A percentile compares a stretch with the other conserved stretches of the same genome.
Conservation (phyloP, 495 filamentous ascomycete species). For the Aspergillus cavernicola region DNA sequence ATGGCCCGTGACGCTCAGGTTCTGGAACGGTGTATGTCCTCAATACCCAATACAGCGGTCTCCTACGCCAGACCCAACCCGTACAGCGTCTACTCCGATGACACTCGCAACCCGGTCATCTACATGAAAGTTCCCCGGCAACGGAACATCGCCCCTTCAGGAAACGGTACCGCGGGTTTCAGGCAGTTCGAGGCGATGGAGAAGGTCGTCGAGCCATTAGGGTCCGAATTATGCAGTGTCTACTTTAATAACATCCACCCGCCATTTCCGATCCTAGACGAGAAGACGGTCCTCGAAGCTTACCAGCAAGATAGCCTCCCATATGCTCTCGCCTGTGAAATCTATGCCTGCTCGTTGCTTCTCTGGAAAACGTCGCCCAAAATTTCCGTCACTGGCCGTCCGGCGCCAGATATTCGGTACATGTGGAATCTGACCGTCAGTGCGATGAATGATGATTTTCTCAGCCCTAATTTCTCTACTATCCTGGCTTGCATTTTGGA, state of each 20-base stretch:
- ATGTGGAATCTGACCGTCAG: constrained; percentile 12
- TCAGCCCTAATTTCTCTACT: constrained; percentile 5
- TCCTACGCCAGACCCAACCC: constrained; percentile 9
- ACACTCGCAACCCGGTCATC: constrained; percentile 2
- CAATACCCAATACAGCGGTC: not conserved
- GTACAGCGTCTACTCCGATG: constrained; percentile 9
- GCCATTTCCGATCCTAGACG: constrained; percentile 7
- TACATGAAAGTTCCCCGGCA: constrained; percentile 8
- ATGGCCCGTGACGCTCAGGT: constrained; percentile 11
- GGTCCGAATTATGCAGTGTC: constrained; percentile 1
- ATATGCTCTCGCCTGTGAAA: constrained; percentile 4
- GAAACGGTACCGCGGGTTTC: constrained; percentile 4
- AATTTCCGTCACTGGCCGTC: not conserved
- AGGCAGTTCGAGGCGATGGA: constrained; percentile 10
- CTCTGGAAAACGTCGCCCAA: constrained; percentile 2
- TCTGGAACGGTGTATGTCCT: constrained; percentile 5
- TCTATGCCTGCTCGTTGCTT: constrained; percentile 3
- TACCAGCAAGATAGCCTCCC: constrained; percentile 6
- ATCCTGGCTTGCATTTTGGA: constrained; percentile 6
- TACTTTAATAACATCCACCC: constrained; percentile 8
- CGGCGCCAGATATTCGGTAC: constrained; percentile 3
- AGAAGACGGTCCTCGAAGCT: constrained; percentile 1
- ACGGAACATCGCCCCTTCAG: not conserved
- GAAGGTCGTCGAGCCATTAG: constrained; percentile 6
- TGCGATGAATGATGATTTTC: constrained; percentile 9